A percentile compares a stretch with the other conserved stretches of the same genome.
These are phyloP conservation scores for Bipolaris zeicola DNA, from an alignment of 2,329 filamentous ascomycete genomes.

Conservation along the genomic window DNA sequence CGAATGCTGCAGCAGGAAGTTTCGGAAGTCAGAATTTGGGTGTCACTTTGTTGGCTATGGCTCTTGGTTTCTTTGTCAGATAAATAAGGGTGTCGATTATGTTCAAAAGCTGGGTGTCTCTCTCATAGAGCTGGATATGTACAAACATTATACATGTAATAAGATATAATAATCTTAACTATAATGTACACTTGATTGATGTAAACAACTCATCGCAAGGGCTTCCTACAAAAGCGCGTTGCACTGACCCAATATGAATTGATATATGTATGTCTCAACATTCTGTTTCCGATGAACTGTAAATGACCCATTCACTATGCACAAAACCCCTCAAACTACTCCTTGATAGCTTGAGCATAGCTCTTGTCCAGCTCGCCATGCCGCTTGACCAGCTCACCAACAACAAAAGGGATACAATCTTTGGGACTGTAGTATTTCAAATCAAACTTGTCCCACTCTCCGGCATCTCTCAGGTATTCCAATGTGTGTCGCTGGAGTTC, in stretches of 20 bases:
- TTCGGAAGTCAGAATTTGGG: neutral
- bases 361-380: slow-evolving; percentile 20
- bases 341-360: slow-evolving; percentile 29
- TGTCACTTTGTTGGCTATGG: neutral
- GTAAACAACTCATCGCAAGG: neutral
- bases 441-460: slow-evolving; percentile 58
- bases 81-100: neutral
- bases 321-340: slow-evolving; percentile 3
- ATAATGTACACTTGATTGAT: neutral
- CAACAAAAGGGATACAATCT: slow-evolving; percentile 42
- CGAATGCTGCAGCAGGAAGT: slow-evolving; percentile 15
- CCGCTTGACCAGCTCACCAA: slow-evolving; percentile 47
- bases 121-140: neutral
- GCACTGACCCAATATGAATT: neutral
- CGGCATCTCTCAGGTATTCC: slow-evolving; percentile 50
- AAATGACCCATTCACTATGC: neutral
- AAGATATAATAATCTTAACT: neutral
- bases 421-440: slow-evolving; percentile 48
- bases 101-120: neutral
- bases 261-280: neutral
- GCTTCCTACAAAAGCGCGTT: neutral
- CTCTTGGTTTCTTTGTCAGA: slow-evolving; percentile 7
- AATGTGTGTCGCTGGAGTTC: slow-evolving; percentile 57
- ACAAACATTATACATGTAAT: neutral
- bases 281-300: neutral